Base-by-base conservation (phyloP, 2,329 filamentous ascomycete genomes). In the Ceratocystis destructans region DNA sequence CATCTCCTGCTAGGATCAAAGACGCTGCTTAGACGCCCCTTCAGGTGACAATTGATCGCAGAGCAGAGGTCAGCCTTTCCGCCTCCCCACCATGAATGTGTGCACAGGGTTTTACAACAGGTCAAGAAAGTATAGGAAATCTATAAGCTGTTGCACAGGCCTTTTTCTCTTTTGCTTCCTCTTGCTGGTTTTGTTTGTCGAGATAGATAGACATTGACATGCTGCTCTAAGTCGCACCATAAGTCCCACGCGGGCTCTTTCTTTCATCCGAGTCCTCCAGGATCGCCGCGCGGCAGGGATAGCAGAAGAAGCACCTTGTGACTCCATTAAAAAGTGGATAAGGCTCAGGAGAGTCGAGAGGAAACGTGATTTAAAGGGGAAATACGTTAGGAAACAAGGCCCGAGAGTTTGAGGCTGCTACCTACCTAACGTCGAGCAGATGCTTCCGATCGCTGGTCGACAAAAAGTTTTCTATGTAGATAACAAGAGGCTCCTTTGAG, bases 381-480 rank as follows among this genome's bases (percentile, higher is more conserved):
- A 15, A 61, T 17, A 33, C 28, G n/a, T 37, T 33, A 12, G 31
- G 37, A 10, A 20, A 61, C 12, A 41, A 12, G 15, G 41, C n/a
- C 8, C 4, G n/a, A 17, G 46, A 4, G 44, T 12, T 45, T 65
- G 25, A n/a, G 44, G 17, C 31, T n/a, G 31, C 41, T 12, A 72
- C 73, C 33, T 69, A 79, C 77, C 77, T 78, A n/a, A 78, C 71
- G 1, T 74, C 72, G 37, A 76, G 73, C 5, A 82, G 71, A 69
- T 80, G 76, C 12, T 70, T 68, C 0, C 76, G 73, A 70, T 82
- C 79, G 1, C 72, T 70, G 4, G 71, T 64, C 0, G 77, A 79
- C 33, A 82, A 64, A 67, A 82, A 81, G 69, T 77, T 74, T 69
- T 75, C 74, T 25, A 82, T 73, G 70, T 82, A 82, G 44, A 82